A percentile compares a stretch with the other conserved stretches of the same genome.
These are phyloP conservation scores for Botrytis pseudocinerea DNA, from an alignment of 2,329 filamentous ascomycete genomes.

Conservation along the genomic window DNA sequence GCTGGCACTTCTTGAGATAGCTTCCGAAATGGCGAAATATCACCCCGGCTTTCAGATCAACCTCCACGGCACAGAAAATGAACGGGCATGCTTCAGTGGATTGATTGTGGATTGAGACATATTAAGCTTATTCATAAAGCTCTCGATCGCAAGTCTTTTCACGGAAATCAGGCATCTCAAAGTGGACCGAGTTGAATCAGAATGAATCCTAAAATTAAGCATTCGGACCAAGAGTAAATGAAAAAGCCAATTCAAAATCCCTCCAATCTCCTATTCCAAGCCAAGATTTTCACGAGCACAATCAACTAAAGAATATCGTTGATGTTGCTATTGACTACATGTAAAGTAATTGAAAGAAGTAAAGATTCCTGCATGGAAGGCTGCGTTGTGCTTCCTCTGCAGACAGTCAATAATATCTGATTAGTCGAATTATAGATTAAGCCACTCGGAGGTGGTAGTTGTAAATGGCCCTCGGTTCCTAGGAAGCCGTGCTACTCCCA, in stretches of 20 bases:
- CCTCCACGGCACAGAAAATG: conserved; percentile 11
- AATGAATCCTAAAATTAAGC: conserved; percentile 6
- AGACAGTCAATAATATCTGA: conserved; percentile 20
- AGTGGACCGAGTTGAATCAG: not conserved
- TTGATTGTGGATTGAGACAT: conserved; percentile 16
- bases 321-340: not conserved
- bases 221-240: not conserved
- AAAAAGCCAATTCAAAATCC: conserved; percentile 2
- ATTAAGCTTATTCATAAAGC: conserved; percentile 22
- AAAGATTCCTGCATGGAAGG: conserved; percentile 35
- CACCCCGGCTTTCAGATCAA: conserved; percentile 22
- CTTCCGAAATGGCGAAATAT: conserved; percentile 24
- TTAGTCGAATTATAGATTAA: conserved; percentile 23
- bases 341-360: conserved; percentile 11
- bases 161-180: not conserved
- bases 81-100: conserved; percentile 2
- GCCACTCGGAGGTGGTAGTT: conserved; percentile 25
- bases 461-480: conserved; percentile 26
- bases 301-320: not conserved
- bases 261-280: not conserved
- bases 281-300: not conserved
- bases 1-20: conserved; percentile 23
- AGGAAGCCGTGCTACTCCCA: conserved; percentile 18
- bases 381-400: conserved; percentile 39
- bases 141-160: conserved; percentile 3